Conservation (phyloP, 208 protist genomes). For the Trichomonas vaginalis region DNA sequence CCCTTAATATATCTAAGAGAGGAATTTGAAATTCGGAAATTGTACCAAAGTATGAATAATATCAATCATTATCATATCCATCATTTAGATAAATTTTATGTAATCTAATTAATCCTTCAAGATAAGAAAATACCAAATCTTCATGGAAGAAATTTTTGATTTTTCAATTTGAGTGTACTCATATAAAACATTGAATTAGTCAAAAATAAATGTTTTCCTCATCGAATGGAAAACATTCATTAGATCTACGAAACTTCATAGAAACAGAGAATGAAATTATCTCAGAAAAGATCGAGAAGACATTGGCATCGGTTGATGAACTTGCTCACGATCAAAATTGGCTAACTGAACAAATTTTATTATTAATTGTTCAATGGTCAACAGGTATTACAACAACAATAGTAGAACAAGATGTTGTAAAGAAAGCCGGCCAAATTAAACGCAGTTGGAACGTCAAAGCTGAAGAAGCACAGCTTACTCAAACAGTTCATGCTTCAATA, state of each 20-base stretch:
- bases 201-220: too few relatives aligned
- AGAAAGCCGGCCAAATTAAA: neutral
- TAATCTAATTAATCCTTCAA: too few relatives aligned
- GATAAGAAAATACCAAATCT: too few relatives aligned
- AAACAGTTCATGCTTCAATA: neutral
- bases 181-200: too few relatives aligned
- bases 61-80: too few relatives aligned
- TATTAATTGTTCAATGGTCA: neutral
- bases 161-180: too few relatives aligned
- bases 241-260: neutral
- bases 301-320: neutral
- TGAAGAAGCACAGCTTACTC: neutral
- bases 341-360: neutral
- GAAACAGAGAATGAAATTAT: neutral
- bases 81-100: too few relatives aligned
- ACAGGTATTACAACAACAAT: neutral
- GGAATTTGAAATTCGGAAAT: too few relatives aligned
- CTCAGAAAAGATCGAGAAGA: neutral
- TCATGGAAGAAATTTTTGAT: too few relatives aligned
- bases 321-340: neutral
- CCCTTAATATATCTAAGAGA: too few relatives aligned
- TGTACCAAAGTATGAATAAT: too few relatives aligned
- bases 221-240: neutral
- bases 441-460: neutral
- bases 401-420: neutral